Evolutionary conservation across 768 basidiomycete species (phyloP).

Genomic region (Auricularia auricula-judae): DNA sequence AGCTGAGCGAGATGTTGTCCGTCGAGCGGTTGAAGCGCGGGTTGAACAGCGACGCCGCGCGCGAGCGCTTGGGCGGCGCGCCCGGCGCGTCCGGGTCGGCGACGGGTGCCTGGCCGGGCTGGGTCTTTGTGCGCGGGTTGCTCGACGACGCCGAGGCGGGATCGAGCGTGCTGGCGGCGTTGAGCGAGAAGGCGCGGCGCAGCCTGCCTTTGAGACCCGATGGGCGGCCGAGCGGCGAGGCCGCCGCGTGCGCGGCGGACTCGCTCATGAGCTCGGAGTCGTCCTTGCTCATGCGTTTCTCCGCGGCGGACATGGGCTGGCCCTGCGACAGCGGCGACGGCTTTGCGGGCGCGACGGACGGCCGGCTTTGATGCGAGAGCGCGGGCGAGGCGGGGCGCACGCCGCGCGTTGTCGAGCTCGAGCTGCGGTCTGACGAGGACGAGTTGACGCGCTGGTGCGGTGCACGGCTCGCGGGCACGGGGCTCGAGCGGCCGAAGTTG

Average conservation of each 20-base stretch:
- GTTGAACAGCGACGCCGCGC: constrained; percentile 74
- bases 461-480: constrained; percentile 23
- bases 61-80: constrained; percentile 22
- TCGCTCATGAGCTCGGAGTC: constrained; percentile 8
- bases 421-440: constrained; percentile 18
- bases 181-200: constrained; percentile 44
- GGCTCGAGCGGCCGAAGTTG: constrained; percentile 14
- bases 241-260: constrained; percentile 5
- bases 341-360: constrained; percentile 23
- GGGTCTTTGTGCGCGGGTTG: neutral
- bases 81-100: constrained; percentile 10
- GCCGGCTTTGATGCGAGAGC: constrained; percentile 18
- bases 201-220: constrained; percentile 70
- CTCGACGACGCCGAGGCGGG: constrained; percentile 8
- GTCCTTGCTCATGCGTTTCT: constrained; percentile 47
- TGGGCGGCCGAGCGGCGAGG: constrained; percentile 32
- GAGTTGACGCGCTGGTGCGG: constrained; percentile 22
- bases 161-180: constrained; percentile 43
- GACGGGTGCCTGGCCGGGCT: constrained; percentile 7
- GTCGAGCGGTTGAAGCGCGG: constrained; percentile 78
- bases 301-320: constrained; percentile 42
- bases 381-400: constrained; percentile 9
- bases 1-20: constrained; percentile 91
- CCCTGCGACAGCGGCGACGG: constrained; percentile 67
- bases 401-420: constrained; percentile 4